Percentiles rank a stretch among this genome's conserved stretches.
Evolutionary conservation across 345 rosid species (phyloP).

Genomic region (Brassica incana): DNA sequence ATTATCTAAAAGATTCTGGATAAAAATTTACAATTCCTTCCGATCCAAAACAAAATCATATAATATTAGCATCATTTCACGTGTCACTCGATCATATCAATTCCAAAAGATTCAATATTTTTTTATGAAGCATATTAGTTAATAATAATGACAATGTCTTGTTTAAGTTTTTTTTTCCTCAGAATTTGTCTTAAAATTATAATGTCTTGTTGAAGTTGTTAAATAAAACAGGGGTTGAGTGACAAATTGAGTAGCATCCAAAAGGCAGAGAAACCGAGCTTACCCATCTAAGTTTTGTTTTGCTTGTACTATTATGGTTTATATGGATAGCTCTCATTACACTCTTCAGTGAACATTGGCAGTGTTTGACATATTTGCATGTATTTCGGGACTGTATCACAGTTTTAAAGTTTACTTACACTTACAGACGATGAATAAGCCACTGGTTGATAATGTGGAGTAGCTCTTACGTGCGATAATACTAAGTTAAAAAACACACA

Average conservation of each 20-base stretch:
- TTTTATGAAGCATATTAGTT: background rate
- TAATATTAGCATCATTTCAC: too few species aligned
- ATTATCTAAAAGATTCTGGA: too few species aligned
- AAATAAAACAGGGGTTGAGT: background rate
- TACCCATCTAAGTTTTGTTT: background rate
- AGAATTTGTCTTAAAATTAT: background rate
- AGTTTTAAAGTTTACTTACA: background rate
- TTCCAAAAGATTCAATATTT: background rate
- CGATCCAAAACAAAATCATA: too few species aligned
- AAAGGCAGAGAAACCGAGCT: background rate
- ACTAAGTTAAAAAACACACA: too few species aligned
- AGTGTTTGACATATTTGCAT: background rate
- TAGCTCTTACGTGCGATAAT: too few species aligned
- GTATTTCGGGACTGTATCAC: background rate
- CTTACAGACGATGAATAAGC: background rate
- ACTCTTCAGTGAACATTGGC: background rate
- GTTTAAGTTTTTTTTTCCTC: background rate
- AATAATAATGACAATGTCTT: background rate
- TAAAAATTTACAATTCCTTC: too few species aligned
- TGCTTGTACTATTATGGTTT: background rate
- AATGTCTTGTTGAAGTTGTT: background rate
- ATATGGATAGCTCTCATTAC: background rate
- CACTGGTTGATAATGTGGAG: too few species aligned
- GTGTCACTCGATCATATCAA: background rate
- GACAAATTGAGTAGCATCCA: background rate